These are phyloP conservation scores for Fusarium domesticum DNA, from an alignment of 2,329 filamentous ascomycete genomes.

Conservation along the genomic window DNA sequence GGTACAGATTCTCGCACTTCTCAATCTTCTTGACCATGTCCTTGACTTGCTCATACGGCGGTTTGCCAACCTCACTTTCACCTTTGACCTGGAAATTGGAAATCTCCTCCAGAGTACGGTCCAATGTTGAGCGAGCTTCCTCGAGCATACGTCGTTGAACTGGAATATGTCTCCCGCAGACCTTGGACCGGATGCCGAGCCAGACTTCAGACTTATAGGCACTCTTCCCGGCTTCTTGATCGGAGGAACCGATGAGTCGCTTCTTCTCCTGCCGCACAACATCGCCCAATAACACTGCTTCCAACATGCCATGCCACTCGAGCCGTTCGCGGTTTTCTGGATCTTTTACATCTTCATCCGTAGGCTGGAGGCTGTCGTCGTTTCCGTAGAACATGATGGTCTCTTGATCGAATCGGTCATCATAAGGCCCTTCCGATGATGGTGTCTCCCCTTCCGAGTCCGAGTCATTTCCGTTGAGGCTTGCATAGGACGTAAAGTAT, in stretches of 20 bases:
- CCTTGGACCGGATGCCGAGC: constrained; percentile 80
- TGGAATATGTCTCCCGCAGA: constrained; percentile 78
- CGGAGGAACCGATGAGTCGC: constrained; percentile 75
- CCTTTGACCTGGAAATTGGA: constrained; percentile 93
- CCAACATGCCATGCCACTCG: constrained; percentile 98
- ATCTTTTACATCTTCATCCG: constrained; percentile 84
- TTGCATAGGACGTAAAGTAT: constrained; percentile 69
- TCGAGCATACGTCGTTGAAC: constrained; percentile 87
- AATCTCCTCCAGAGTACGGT: constrained; percentile 78
- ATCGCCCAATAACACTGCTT: constrained; percentile 91
- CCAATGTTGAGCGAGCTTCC: constrained; percentile 71
- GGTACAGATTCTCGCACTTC: constrained; percentile 80
- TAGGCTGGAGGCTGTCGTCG: constrained; percentile 85
- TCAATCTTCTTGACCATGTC: constrained; percentile 90
- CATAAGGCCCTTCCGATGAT: constrained; percentile 76
- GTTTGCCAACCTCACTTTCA: constrained; percentile 85
- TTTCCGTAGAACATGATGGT: constrained; percentile 90
- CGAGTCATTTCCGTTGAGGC: constrained; percentile 66
- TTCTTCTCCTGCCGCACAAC: constrained; percentile 99
- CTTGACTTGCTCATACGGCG: constrained; percentile 81
- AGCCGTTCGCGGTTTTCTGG: constrained; percentile 84
- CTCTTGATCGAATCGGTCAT: constrained; percentile 87
- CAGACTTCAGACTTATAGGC: constrained; percentile 80
- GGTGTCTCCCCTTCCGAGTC: constrained; percentile 91
- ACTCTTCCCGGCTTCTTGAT: constrained; percentile 54